A percentile compares a stretch with the other conserved stretches of the same genome.
Conservation (phyloP, 495 filamentous ascomycete genomes). For the Hypomontagnella monticulosa region DNA sequence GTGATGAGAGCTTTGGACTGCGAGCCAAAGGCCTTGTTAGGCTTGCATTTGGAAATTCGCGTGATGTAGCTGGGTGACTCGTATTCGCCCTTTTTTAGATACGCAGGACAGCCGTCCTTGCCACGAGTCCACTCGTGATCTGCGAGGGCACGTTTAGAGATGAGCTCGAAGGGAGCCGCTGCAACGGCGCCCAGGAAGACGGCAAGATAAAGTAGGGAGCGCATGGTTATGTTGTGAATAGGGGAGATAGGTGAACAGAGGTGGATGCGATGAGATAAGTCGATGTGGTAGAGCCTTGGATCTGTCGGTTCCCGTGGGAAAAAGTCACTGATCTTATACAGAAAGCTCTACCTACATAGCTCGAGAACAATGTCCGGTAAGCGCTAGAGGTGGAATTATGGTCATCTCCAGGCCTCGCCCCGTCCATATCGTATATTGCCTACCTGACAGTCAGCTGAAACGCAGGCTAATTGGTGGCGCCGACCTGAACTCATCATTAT, state of each 20-base stretch:
- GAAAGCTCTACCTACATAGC: background rate
- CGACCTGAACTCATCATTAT: conserved; percentile 11
- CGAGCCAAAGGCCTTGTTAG: conserved; percentile 31
- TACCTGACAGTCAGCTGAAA: background rate
- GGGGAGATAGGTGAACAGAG: background rate
- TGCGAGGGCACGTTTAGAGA: conserved; percentile 36
- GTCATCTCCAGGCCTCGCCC: background rate
- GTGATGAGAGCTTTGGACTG: conserved; percentile 32
- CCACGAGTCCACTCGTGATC: conserved; percentile 35
- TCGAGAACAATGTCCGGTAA: background rate
- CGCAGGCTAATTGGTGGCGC: background rate
- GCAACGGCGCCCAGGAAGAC: conserved; percentile 13
- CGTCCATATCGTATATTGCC: background rate
- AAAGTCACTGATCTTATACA: too few relatives aligned
- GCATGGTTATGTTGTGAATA: conserved; percentile 22
- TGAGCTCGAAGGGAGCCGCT: conserved; percentile 36
- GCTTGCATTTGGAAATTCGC: conserved; percentile 29
- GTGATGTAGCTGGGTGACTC: conserved; percentile 42
- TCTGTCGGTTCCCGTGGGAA: too few relatives aligned
- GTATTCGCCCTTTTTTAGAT: conserved; percentile 37
- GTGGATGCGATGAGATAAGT: background rate
- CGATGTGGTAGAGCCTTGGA: too few relatives aligned
- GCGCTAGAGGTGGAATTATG: background rate
- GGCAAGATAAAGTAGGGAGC: conserved; percentile 3
- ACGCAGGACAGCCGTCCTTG: conserved; percentile 36